phyloP scores from a whole-genome alignment of 2,329 filamentous ascomycete species.

The Rhynchosporium secalis region DNA sequence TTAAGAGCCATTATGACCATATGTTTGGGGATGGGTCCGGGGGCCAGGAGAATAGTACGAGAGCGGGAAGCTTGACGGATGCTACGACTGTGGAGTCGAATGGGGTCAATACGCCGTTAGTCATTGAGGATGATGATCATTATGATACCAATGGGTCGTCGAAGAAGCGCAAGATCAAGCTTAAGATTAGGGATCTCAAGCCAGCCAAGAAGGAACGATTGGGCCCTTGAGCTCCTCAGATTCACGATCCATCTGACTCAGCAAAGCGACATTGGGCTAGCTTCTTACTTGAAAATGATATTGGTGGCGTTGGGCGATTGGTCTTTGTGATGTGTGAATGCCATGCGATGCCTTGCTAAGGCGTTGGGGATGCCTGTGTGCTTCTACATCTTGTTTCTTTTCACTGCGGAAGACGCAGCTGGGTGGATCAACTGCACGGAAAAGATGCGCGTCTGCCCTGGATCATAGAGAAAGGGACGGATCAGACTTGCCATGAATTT shows the following conservation, averaged over 20 bases:
- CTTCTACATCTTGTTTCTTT: background rate
- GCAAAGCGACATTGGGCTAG: no score
- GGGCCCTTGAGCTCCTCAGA: background rate
- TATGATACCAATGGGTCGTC: conserved; percentile 16
- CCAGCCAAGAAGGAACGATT: conserved; percentile 15
- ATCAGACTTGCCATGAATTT: background rate
- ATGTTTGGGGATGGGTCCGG: conserved; percentile 17
- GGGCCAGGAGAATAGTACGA: conserved; percentile 21
- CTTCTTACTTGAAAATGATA: background rate
- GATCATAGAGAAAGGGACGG: background rate
- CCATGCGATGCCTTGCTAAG: background rate
- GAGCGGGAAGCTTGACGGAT: conserved; percentile 36
- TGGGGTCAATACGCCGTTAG: conserved; percentile 34
- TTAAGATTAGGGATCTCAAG: background rate
- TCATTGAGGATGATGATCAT: conserved; percentile 25
- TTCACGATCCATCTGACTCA: background rate
- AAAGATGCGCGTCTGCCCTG: background rate
- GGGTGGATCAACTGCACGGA: background rate
- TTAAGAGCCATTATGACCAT: conserved; percentile 30
- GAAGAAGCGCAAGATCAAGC: conserved; percentile 25
- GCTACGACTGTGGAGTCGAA: conserved; percentile 39
- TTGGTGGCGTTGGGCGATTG: background rate
- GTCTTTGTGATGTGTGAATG: background rate
- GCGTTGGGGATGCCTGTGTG: background rate
- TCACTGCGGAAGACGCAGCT: background rate